Evolutionary conservation across 176 grass and related monocot species (phyloP).

Genomic region (Cenchrus americanus): DNA sequence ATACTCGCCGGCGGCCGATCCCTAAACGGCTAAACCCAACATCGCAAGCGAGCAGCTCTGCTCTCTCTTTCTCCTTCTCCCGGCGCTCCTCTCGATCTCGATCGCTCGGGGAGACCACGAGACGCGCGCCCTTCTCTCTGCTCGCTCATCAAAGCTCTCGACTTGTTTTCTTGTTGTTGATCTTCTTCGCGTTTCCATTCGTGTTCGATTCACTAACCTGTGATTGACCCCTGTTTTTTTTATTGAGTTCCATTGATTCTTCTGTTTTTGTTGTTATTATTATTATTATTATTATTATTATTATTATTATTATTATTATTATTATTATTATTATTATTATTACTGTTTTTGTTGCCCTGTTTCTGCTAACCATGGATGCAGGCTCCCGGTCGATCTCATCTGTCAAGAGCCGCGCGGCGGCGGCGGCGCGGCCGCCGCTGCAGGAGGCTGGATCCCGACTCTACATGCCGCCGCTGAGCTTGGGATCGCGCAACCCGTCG

Average conservation of each 20-base stretch:
- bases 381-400: conserved; percentile 47
- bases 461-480: conserved; percentile 43
- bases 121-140: neutral
- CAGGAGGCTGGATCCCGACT: conserved; percentile 42
- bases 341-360: conserved; percentile 3
- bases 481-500: conserved; percentile 34
- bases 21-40: neutral
- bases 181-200: neutral
- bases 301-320: neutral
- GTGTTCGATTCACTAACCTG: neutral
- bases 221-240: neutral
- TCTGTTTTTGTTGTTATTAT: neutral
- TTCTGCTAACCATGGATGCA: conserved; percentile 58
- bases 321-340: neutral
- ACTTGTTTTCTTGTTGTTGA: neutral
- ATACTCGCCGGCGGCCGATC: neutral
- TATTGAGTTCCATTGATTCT: neutral
- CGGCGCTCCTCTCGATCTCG: neutral
- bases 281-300: neutral
- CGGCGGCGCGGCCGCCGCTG: conserved; percentile 34
- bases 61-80: neutral
- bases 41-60: neutral
- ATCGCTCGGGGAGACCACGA: neutral
- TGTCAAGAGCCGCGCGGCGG: neutral
- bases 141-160: conserved; percentile 6